phyloP scores from a whole-genome alignment of 2,329 filamentous ascomycete species.

The Xylaria multiplex region DNA sequence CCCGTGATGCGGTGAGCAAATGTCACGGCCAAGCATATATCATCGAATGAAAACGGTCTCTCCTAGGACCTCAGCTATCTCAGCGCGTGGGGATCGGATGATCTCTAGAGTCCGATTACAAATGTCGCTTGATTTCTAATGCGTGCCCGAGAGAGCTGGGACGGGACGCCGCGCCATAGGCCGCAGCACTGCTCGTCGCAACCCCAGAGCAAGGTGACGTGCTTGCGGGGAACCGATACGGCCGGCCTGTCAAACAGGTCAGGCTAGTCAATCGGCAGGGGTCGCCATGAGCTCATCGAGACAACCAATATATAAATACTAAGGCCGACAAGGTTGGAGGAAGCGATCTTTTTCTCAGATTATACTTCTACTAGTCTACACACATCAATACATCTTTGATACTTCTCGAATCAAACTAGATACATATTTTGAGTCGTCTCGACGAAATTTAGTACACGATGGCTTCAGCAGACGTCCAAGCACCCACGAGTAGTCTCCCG shows the following conservation, averaged over 20 bases:
- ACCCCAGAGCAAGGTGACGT: conserved; percentile 42
- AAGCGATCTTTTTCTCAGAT: conserved; percentile 7
- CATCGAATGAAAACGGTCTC: neutral
- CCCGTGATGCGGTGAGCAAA: neutral
- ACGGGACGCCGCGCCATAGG: conserved; percentile 28
- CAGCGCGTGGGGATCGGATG: conserved; percentile 14
- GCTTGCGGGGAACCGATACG: conserved; percentile 44
- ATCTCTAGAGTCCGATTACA: conserved; percentile 31
- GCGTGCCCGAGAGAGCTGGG: conserved; percentile 15
- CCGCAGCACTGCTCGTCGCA: conserved; percentile 38
- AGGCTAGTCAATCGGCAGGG: conserved; percentile 22
- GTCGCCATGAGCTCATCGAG: conserved; percentile 26
- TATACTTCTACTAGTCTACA: conserved; percentile 13
- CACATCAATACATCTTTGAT: neutral
- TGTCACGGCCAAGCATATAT: neutral
- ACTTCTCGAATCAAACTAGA: neutral
- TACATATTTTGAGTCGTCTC: neutral
- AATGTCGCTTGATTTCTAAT: conserved; percentile 43
- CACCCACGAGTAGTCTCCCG: conserved; percentile 38
- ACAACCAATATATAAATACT: conserved; percentile 23
- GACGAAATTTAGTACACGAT: conserved; percentile 33
- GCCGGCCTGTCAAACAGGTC: conserved; percentile 2
- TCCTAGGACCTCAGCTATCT: too few relatives aligned
- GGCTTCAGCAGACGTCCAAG: conserved; percentile 46
- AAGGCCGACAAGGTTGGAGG: neutral